These are phyloP conservation scores for Helenozyma rhizophorensis DNA, from an alignment of 805 yeast genomes.

Conservation along the genomic window DNA sequence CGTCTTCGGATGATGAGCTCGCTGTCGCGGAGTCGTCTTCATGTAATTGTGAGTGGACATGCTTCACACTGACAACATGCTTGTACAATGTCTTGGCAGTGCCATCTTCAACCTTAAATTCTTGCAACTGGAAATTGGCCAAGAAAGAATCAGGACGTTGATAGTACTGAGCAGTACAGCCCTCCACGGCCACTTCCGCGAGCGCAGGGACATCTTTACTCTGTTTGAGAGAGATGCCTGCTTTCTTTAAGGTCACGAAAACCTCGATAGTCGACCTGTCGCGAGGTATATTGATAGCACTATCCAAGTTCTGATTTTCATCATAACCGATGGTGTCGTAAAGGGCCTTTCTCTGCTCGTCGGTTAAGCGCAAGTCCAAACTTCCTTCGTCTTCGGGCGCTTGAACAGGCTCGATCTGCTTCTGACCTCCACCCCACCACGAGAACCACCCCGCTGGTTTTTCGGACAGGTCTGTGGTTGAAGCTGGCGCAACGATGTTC, in stretches of 20 bases:
- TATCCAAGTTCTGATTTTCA: constrained; percentile 47
- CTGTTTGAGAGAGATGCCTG: constrained; percentile 62
- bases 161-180: constrained; percentile 66
- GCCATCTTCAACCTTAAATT: constrained; percentile 84
- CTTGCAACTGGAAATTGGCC: constrained; percentile 69
- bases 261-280: constrained; percentile 68
- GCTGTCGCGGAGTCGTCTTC: neutral
- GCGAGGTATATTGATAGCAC: constrained; percentile 61
- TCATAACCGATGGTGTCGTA: constrained; percentile 93
- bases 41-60: constrained; percentile 42
- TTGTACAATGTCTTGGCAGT: constrained; percentile 75
- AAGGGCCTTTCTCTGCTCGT: constrained; percentile 83
- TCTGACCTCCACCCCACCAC: constrained; percentile 57
- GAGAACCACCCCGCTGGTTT: constrained; percentile 58
- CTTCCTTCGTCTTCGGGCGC: constrained; percentile 19
- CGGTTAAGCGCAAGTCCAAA: constrained; percentile 48
- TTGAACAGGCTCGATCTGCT: constrained; percentile 23
- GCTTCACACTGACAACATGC: constrained; percentile 81
- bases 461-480: constrained; percentile 13
- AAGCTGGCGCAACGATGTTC: constrained; percentile 21
- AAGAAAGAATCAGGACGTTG: constrained; percentile 78
- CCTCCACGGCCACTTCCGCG: constrained; percentile 79
- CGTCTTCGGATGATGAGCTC: constrained; percentile 14
- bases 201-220: constrained; percentile 43
- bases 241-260: constrained; percentile 64